Evolutionary conservation across 306 rosid species (phyloP).

Genomic region (Quillaja saponaria): DNA sequence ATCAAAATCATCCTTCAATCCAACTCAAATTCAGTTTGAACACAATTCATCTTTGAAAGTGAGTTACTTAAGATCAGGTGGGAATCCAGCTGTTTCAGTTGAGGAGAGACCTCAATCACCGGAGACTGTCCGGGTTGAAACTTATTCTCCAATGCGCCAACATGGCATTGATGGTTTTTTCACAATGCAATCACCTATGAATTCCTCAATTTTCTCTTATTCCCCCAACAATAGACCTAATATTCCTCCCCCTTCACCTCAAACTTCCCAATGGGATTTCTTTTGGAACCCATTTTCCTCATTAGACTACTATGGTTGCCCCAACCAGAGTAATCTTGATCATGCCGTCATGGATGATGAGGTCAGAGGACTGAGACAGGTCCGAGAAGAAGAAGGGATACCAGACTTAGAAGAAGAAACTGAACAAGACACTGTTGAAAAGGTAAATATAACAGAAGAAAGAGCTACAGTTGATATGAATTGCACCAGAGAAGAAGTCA

Average conservation of each 20-base stretch:
- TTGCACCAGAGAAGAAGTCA: conserved; percentile 53
- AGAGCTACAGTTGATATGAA: conserved; percentile 39
- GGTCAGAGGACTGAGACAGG: conserved; percentile 64
- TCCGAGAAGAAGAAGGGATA: conserved; percentile 84
- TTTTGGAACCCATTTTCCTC: conserved; percentile 94
- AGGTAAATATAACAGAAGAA: conserved; percentile 47
- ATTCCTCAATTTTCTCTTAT: conserved; percentile 58
- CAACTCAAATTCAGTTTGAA: conserved; percentile 44
- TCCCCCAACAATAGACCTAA: conserved; percentile 59
- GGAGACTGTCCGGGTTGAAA: conserved; percentile 63
- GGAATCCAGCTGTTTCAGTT: conserved; percentile 65
- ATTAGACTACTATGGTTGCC: conserved; percentile 73
- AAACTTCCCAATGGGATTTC: conserved; percentile 81
- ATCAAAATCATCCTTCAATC: conserved; percentile 47
- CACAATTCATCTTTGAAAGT: conserved; percentile 55
- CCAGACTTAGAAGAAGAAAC: conserved; percentile 84
- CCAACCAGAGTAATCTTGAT: conserved; percentile 49
- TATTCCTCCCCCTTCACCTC: conserved; percentile 79
- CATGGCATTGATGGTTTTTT: conserved; percentile 63
- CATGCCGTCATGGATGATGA: conserved; percentile 61
- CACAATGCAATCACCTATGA: conserved; percentile 62
- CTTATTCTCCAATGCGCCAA: conserved; percentile 55
- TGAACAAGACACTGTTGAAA: conserved; percentile 44
- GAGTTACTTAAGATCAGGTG: conserved; percentile 69
- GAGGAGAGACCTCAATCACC: conserved; percentile 85